Evolutionary conservation across 192 early-diverging fungal genomes (phyloP).

Genomic region (Entomortierella chlamydospora): DNA sequence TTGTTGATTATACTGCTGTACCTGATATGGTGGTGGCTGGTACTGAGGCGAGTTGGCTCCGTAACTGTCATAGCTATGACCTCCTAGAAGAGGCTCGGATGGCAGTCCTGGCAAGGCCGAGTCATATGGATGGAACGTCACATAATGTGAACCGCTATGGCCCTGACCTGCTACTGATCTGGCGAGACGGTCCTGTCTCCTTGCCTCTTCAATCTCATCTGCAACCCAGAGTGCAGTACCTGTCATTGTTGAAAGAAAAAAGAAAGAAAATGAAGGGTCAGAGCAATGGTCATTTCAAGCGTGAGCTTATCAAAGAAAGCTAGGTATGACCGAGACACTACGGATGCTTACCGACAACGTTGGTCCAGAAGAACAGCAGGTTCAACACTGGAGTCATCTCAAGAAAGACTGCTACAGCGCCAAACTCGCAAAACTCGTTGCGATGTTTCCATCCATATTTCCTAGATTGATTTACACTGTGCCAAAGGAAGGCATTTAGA

Average conservation of each 20-base stretch:
- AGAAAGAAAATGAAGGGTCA: too few relatives aligned
- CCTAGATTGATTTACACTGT: conserved; percentile 56
- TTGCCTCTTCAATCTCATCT: conserved; percentile 66
- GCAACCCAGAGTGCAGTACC: conserved; percentile 64
- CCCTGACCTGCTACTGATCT: conserved; percentile 25
- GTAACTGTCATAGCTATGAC: conserved; percentile 17
- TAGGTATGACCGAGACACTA: not conserved
- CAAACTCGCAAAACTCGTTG: conserved; percentile 56
- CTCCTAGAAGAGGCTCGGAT: conserved; percentile 34
- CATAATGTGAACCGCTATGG: conserved; percentile 39
- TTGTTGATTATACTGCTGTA: not conserved
- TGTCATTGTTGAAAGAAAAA: too few relatives aligned
- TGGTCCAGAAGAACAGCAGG: conserved; percentile 77
- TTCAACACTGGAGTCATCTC: conserved; percentile 72
- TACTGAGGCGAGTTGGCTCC: not conserved
- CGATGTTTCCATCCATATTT: conserved; percentile 59
- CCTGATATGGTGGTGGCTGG: conserved; percentile 9
- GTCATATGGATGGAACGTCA: conserved; percentile 51
- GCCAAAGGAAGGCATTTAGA: not conserved
- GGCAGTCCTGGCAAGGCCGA: conserved; percentile 24
- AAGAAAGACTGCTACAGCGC: conserved; percentile 65
- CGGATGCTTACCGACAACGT: conserved; percentile 63
- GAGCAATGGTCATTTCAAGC: too few relatives aligned
- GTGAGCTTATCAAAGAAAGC: not conserved
- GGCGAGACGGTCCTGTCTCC: conserved; percentile 36